phyloP scores from a whole-genome alignment of 163 green algal species.

The Scenedesmus sp. region DNA sequence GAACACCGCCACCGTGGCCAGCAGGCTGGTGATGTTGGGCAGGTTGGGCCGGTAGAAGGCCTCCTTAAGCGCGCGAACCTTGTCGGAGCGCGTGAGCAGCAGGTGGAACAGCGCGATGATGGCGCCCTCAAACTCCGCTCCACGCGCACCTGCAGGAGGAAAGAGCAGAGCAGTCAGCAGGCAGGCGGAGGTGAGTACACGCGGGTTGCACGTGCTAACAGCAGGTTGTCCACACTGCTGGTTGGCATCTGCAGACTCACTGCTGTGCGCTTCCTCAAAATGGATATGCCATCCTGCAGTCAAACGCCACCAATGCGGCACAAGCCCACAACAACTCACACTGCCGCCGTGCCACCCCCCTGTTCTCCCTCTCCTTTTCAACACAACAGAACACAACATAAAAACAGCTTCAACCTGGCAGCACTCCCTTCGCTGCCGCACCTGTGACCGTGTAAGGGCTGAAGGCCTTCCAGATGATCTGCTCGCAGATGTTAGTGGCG shows the following conservation, averaged over 20 bases:
- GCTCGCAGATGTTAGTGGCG: slow-evolving; percentile 99
- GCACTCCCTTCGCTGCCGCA: not conserved
- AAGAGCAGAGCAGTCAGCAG: not conserved
- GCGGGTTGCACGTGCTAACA: not conserved
- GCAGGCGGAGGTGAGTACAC: not conserved
- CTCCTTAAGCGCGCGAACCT: slow-evolving; percentile 95
- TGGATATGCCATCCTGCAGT: not conserved
- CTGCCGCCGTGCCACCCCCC: not conserved
- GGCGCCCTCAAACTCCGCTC: slow-evolving; percentile 98
- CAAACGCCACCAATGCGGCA: not conserved
- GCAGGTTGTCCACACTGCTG: not conserved
- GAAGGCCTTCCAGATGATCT: slow-evolving; percentile 99
- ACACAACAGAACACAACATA: not conserved
- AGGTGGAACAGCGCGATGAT: slow-evolving; percentile 98
- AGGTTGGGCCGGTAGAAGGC: slow-evolving; percentile 98
- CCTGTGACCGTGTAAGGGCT: slow-evolving; percentile 55
- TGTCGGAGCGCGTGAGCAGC: slow-evolving; percentile 96
- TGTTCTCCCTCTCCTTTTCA: not conserved
- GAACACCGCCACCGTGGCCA: slow-evolving; percentile 98
- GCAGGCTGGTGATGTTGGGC: slow-evolving; percentile 98
- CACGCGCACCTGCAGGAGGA: slow-evolving; percentile 64
- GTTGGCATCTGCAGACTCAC: too few relatives aligned
- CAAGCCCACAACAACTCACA: not conserved
- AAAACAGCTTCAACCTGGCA: not conserved
- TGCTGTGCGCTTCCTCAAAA: not conserved